Evolutionary conservation across 257 asterid species (phyloP).

Genomic region (Striga asiatica): DNA sequence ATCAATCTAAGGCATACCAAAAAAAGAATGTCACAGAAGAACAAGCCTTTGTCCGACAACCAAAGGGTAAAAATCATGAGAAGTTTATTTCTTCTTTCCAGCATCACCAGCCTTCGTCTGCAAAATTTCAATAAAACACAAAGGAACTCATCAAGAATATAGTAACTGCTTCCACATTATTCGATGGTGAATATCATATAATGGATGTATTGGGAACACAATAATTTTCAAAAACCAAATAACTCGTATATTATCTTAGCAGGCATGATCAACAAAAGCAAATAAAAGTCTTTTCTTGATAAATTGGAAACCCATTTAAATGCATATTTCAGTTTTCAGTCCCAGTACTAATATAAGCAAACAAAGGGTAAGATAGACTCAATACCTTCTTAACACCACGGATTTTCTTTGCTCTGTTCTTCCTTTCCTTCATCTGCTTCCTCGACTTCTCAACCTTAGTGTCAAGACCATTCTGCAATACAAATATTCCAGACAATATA

Average conservation of each 20-base stretch:
- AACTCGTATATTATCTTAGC: no score
- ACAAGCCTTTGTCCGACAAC: background rate
- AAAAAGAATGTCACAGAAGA: background rate
- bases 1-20: slow-evolving; percentile 6
- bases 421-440: slow-evolving; percentile 81
- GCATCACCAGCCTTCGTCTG: slow-evolving; percentile 89
- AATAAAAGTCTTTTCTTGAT: no score
- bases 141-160: background rate
- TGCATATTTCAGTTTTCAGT: no score
- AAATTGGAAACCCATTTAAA: no score
- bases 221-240: no score
- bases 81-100: slow-evolving; percentile 68
- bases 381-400: slow-evolving; percentile 95
- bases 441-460: slow-evolving; percentile 87
- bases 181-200: no score
- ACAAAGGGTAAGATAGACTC: no score
- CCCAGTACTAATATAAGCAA: no score
- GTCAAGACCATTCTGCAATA: slow-evolving; percentile 76
- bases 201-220: no score
- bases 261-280: no score
- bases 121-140: slow-evolving; percentile 6
- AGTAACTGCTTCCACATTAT: no score
- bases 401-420: slow-evolving; percentile 76
- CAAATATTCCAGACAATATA: background rate
- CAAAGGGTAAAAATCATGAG: slow-evolving; percentile 8